Conservation (phyloP, 1,139 yeast genomes). For the Geotrichum bryndzae region DNA sequence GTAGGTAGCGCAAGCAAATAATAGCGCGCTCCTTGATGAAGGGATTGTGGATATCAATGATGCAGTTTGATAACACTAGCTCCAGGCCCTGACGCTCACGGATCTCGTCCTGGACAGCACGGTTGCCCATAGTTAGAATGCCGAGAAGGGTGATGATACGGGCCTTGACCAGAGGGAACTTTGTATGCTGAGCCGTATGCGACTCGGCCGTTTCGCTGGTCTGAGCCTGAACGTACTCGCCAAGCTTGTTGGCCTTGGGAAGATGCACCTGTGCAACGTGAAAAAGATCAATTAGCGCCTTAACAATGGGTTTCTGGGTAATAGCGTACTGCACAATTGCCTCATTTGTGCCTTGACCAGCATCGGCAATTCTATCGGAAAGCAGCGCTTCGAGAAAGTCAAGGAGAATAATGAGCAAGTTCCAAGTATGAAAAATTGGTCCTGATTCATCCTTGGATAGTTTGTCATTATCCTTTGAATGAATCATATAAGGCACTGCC, state of each 20-base stretch:
- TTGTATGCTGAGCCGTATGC: conserved; percentile 15
- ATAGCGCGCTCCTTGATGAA: conserved; percentile 80
- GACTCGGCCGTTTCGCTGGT: conserved; percentile 2
- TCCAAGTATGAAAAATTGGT: conserved; percentile 17
- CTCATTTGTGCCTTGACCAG: conserved; percentile 9
- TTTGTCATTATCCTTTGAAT: conserved; percentile 1
- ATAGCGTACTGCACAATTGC: conserved; percentile 5
- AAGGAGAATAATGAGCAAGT: not conserved
- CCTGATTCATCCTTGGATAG: conserved; percentile 2
- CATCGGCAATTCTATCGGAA: conserved; percentile 12
- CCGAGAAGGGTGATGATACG: conserved; percentile 28
- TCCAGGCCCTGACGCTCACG: conserved; percentile 65
- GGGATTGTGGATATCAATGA: conserved; percentile 83
- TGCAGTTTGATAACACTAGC: conserved; percentile 69
- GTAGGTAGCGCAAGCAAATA: conserved; percentile 62
- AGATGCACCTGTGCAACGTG: conserved; percentile 25
- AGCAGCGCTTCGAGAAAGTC: conserved; percentile 15
- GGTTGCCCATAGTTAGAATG: conserved; percentile 42
- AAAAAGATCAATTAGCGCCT: conserved; percentile 22
- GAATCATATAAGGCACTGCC: conserved; percentile 12
- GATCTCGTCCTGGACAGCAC: conserved; percentile 57
- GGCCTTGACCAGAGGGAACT: conserved; percentile 32
- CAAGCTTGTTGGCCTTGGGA: conserved; percentile 27
- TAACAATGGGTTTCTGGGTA: conserved; percentile 7
- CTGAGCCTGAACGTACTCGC: conserved; percentile 17